Evolutionary conservation across 371 early-diverging fungal species (phyloP), one percentile per base, ranked within the genome.

Genomic region (Sanchytrium tribonematis): DNA sequence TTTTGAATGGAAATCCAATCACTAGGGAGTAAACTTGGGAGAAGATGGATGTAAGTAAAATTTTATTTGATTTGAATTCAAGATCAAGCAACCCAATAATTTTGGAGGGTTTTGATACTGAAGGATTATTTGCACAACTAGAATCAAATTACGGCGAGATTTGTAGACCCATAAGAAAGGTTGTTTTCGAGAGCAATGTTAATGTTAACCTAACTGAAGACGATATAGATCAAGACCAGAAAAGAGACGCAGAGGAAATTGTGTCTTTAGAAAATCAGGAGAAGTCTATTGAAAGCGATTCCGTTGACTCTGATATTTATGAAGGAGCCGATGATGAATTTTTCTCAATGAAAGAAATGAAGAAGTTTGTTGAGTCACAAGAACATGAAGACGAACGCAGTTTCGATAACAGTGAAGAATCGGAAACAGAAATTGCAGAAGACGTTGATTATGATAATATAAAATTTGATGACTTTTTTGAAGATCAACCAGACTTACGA

Each of bases 311-410:
- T 5, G 48, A 48, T 48, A 48, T 48, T 48, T 48, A 48, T 22
- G 22, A 5, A 5, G 48, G 48, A 48, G 48, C 48, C 48, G 48
- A 48, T 48, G 48, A 48, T 48, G 48, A 48, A 48, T 48, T 48
- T 22, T 48, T 48, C 48, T 48, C 48, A 48, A 48, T 48, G 48
- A 48, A 48, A 48, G 48, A 48, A 48, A 48, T 48, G 48, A 48
- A 48, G 48, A 48, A 22, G 22, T 48, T 48, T 48, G 48, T 48
- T 48, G 48, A 48, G 48, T 5, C 48, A 12, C 48, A 48, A 22
- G 48, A 48, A 48, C 5, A 48, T 12, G 12, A 5, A 5, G 48
- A 48, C 22, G 48, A 48, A 22, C 12, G 22, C 22, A 48, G 48
- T 48, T 5, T 12, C 22, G 5, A 12, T 12, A 22, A 48, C 22